These are phyloP conservation scores for Trichoderma sp. DNA, from an alignment of 2,329 filamentous ascomycete species.

Conservation along the genomic window DNA sequence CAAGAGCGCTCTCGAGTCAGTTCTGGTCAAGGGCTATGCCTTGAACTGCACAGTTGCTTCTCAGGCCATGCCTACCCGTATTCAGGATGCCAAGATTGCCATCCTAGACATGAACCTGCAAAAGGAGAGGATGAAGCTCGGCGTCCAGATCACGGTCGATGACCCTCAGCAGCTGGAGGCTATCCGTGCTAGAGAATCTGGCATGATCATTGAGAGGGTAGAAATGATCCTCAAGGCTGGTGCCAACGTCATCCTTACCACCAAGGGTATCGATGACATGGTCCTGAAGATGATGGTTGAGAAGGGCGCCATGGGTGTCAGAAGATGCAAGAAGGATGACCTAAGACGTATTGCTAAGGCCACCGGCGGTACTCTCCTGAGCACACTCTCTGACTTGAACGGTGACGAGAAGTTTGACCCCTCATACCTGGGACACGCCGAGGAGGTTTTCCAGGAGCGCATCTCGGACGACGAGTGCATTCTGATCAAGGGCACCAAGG, in stretches of 20 bases:
- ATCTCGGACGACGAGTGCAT: constrained; percentile 99
- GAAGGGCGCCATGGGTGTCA: constrained; percentile 90
- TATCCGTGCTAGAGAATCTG: constrained; percentile 88
- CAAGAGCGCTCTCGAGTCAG: constrained; percentile 83
- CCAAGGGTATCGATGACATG: constrained; percentile 97
- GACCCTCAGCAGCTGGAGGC: constrained; percentile 97
- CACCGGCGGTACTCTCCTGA: constrained; percentile 88
- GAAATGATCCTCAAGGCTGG: constrained; percentile 98
- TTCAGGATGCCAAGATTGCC: constrained; percentile 94
- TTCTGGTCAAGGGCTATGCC: constrained; percentile 93
- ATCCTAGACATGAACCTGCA: constrained; percentile 97
- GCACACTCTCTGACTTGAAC: constrained; percentile 92
- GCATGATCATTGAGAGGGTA: constrained; percentile 88
- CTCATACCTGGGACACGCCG: constrained; percentile 83
- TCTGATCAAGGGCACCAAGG: constrained; percentile 91
- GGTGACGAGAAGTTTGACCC: constrained; percentile 96
- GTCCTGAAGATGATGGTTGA: constrained; percentile 93
- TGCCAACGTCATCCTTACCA: constrained; percentile 93
- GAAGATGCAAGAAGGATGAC: constrained; percentile 98
- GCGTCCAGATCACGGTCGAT: constrained; percentile 96
- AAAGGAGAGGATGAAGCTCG: constrained; percentile 98
- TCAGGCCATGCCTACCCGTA: constrained; percentile 92
- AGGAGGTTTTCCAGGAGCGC: constrained; percentile 96
- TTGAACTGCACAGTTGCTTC: constrained; percentile 98
- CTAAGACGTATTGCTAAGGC: constrained; percentile 92